Conservation (phyloP, 176 grass and related monocot species). For the Areca catechu region DNA sequence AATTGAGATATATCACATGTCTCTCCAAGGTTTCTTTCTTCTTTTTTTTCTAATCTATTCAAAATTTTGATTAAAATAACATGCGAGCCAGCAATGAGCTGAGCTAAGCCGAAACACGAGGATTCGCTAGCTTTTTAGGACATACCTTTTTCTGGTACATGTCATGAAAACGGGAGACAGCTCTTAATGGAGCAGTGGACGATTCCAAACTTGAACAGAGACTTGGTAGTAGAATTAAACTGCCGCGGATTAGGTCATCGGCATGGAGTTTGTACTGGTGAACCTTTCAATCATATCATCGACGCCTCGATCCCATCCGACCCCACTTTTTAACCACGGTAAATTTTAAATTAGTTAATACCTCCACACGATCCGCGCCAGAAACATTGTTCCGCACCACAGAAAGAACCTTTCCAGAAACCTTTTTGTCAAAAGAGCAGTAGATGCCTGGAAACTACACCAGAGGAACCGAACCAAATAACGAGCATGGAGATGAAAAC, state of each 20-base stretch:
- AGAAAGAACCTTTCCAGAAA: background rate
- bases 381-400: background rate
- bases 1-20: no score
- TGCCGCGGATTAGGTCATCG: background rate
- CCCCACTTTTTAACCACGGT: background rate
- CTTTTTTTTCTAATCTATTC: no score
- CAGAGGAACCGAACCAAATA: background rate
- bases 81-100: no score
- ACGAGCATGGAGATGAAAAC: background rate
- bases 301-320: background rate
- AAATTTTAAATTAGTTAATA: background rate
- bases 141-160: no score
- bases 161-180: no score
- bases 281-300: background rate
- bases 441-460: slow-evolving; percentile 6
- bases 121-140: no score
- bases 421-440: background rate
- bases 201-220: background rate
- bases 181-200: no score
- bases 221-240: background rate
- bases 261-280: background rate
- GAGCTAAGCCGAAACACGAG: no score
- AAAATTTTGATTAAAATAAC: no score
- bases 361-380: background rate
- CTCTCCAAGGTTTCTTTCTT: no score